Conservation (phyloP, 2,329 filamentous ascomycete genomes). For the Bipolaris cookei region DNA sequence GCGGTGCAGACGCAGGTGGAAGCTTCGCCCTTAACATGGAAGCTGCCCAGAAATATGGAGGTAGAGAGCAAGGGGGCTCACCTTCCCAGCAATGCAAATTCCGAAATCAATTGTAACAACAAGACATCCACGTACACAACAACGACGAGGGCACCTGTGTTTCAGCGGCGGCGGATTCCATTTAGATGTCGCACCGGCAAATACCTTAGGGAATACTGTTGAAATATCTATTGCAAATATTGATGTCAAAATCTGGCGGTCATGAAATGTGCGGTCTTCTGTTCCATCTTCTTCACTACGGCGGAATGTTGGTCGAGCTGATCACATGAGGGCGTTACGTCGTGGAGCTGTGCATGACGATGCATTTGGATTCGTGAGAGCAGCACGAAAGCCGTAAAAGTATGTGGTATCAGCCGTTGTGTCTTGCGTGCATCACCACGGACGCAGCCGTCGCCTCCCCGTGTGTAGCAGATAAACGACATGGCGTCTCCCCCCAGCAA, state of each 20-base stretch:
- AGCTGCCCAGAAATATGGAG: conserved; percentile 17
- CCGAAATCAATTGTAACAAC: conserved; percentile 17
- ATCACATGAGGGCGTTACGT: conserved; percentile 25
- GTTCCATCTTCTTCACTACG: conserved; percentile 30
- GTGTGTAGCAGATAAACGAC: conserved; percentile 37
- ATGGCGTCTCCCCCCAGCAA: conserved; percentile 35
- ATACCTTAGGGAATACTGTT: conserved; percentile 35
- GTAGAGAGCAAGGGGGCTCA: conserved; percentile 24
- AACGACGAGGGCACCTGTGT: conserved; percentile 5
- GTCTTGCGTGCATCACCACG: conserved; percentile 35
- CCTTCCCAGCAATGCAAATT: conserved; percentile 25
- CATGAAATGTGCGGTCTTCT: conserved; percentile 35
- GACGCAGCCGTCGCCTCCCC: conserved; percentile 37
- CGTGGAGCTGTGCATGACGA: conserved; percentile 30
- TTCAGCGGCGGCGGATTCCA: conserved; percentile 1
- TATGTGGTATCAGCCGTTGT: conserved; percentile 42
- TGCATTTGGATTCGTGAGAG: conserved; percentile 29
- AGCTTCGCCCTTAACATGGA: conserved; percentile 30
- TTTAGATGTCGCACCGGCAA: conserved; percentile 1
- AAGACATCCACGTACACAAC: conserved; percentile 22
- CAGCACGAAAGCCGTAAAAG: conserved; percentile 33
- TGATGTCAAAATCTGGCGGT: conserved; percentile 36
- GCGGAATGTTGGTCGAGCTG: conserved; percentile 42
- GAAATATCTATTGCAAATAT: conserved; percentile 45
- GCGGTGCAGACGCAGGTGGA: conserved; percentile 18